Evolutionary conservation across 306 rosid species (phyloP), one percentile per base, ranked within the genome.

Genomic region (Dalbergia cochinchinensis): DNA sequence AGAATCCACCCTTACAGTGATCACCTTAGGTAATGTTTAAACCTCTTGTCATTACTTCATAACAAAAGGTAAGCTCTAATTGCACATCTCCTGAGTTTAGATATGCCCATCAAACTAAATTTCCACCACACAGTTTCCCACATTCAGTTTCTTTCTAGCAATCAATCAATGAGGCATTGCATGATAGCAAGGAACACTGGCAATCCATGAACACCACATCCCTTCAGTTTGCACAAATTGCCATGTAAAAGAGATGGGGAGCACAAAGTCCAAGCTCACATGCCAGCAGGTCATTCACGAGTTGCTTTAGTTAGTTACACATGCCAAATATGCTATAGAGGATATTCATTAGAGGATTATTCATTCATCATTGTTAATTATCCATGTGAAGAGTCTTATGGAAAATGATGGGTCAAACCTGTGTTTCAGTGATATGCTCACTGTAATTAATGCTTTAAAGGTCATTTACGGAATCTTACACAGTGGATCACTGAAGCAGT

Each of bases 321-420:
- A 78, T 48, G 20, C 71, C 10, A 22, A 51, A 70, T 63, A 65
- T 55, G 61, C 19, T 34, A 34, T 71, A 48, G 53, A 53, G 16
- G 6, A 9, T 22, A 67, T 45, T 10, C 47, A 47, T 58, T 37
- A 12, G 47, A n/a, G 26, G 22, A 47, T 67, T 42, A 19, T 6
- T 62, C 62, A 53, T 55, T 55, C 11, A 22, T 9, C 13, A 50
- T 74, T 60, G 48, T n/a, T 74, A n/a, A 31, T 50, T 68, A 31
- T 67, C 39, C 18, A 48, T 67, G 7, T 1, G 14, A 39, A 69
- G 45, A 50, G 18, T 59, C 55, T 14, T 37, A 6, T 5, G 60
- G 37, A 74, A 78, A 73, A 19, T 66, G 13, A 51, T 73, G 62
- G 74, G n/a, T 45, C 50, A 67, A 78, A 68, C 5, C 13, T 0